Percentiles rank a stretch among this genome's conserved stretches.
These are phyloP conservation scores for Ambrosiella beaveri DNA, from an alignment of 2,329 filamentous ascomycete species.

Conservation along the genomic window DNA sequence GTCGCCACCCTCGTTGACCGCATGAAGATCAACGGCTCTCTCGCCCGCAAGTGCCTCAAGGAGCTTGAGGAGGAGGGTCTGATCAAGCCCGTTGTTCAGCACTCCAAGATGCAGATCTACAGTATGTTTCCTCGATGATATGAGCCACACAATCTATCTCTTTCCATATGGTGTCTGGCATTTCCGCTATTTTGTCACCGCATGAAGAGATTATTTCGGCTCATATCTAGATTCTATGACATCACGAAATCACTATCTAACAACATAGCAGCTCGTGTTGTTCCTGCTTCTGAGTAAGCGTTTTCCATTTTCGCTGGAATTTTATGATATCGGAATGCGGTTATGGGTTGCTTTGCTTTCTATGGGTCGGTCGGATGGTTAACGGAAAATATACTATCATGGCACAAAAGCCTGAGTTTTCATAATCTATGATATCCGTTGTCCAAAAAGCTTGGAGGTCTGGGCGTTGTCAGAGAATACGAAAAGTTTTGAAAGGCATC, in stretches of 20 bases:
- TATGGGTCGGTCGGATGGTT: slow-evolving; percentile 12
- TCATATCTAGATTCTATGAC: background rate
- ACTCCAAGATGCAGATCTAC: slow-evolving; percentile 98
- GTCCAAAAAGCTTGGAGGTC: slow-evolving; percentile 8
- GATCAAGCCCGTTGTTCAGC: slow-evolving; percentile 93
- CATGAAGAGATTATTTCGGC: background rate
- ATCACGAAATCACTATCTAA: slow-evolving; percentile 4
- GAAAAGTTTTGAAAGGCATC: slow-evolving; percentile 7
- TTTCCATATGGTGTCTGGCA: too few relatives aligned
- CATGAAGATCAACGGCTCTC: slow-evolving; percentile 98
- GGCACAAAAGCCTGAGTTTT: slow-evolving; percentile 13
- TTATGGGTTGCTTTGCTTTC: slow-evolving; percentile 14
- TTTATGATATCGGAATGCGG: slow-evolving; percentile 10
- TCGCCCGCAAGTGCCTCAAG: slow-evolving; percentile 74
- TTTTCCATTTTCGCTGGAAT: slow-evolving; percentile 4
- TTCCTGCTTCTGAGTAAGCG: slow-evolving; percentile 12
- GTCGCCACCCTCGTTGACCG: slow-evolving; percentile 96
- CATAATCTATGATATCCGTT: slow-evolving; percentile 9
- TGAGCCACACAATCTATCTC: too few relatives aligned
- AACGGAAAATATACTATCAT: slow-evolving; percentile 13
- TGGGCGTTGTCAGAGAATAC: slow-evolving; percentile 8
- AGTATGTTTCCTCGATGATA: slow-evolving; percentile 32
- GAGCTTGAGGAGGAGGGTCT: slow-evolving; percentile 96
- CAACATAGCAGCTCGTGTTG: slow-evolving; percentile 10
- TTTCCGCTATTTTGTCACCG: background rate